These are phyloP conservation scores for Blastocystis sp. DNA, from an alignment of 352 stramenopile species.

Conservation along the genomic window DNA sequence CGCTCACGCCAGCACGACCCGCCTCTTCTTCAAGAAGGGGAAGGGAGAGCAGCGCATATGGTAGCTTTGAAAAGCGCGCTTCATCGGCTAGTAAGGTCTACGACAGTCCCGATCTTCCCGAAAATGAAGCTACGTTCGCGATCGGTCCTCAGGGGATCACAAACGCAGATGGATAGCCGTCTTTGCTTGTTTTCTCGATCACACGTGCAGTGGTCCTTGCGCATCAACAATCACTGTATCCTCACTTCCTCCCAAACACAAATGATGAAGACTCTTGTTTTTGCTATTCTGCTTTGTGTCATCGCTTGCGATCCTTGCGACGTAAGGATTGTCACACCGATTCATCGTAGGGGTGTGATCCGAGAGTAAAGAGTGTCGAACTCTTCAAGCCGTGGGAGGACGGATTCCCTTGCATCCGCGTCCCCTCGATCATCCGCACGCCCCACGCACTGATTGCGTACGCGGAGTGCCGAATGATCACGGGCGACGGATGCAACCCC, in stretches of 20 bases:
- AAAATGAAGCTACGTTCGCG: constrained; percentile 93
- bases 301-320: constrained; percentile 6
- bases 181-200: neutral
- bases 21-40: constrained; percentile 87
- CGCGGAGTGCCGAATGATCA: constrained; percentile 43
- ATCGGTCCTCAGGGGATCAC: constrained; percentile 89
- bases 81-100: constrained; percentile 82
- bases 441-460: constrained; percentile 32
- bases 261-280: neutral
- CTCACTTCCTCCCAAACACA: neutral
- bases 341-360: constrained; percentile 21
- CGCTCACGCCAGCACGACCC: constrained; percentile 92
- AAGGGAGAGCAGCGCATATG: constrained; percentile 84
- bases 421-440: constrained; percentile 31
- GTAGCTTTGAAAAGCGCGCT: constrained; percentile 79
- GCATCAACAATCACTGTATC: neutral
- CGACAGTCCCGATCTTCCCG: constrained; percentile 83
- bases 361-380: constrained; percentile 21
- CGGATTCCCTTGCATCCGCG: constrained; percentile 37
- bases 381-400: constrained; percentile 52
- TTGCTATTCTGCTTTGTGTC: neutral
- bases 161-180: constrained; percentile 78
- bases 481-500: constrained; percentile 15
- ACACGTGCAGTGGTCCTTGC: neutral
- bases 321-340: neutral